Evolutionary conservation across 306 rosid species (phyloP).

Genomic region (Abrus pulchellus): DNA sequence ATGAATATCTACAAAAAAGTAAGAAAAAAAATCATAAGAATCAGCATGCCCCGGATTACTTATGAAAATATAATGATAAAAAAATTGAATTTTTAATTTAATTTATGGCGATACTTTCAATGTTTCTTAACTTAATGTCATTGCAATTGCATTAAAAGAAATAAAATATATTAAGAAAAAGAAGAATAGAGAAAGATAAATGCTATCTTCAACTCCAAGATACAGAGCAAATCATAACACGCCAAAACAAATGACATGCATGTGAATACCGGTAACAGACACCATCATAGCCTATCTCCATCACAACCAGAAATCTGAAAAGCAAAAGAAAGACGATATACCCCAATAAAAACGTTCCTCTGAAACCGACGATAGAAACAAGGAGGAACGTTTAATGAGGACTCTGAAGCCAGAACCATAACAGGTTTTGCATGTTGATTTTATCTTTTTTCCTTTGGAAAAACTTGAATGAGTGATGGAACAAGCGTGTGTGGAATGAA

Average conservation of each 20-base stretch:
- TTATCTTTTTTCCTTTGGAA: constrained; percentile 38
- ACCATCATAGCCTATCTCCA: constrained; percentile 4
- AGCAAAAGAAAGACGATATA: constrained; percentile 14
- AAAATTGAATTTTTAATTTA: constrained; percentile 29
- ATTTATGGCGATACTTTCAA: constrained; percentile 21
- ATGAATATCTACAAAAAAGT: constrained; percentile 33
- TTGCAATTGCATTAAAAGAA: not conserved
- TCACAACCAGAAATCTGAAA: constrained; percentile 25
- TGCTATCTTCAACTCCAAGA: not conserved
- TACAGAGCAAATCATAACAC: constrained; percentile 31
- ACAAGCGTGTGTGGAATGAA: not conserved
- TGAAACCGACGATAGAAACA: not conserved
- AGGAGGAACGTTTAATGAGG: constrained; percentile 19
- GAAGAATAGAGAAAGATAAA: not conserved
- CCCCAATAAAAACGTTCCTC: not conserved
- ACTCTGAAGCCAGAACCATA: constrained; percentile 12
- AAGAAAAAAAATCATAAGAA: constrained; percentile 18
- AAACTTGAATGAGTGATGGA: constrained; percentile 18
- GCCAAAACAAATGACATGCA: constrained; percentile 35
- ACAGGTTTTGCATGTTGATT: constrained; percentile 41
- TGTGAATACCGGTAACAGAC: constrained; percentile 38
- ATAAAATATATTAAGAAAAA: not conserved
- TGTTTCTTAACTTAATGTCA: constrained; percentile 21
- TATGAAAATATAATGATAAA: constrained; percentile 6
- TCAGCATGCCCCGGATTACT: not conserved